Conservation (phyloP, 345 rosid species). For the Clausena lansium region DNA sequence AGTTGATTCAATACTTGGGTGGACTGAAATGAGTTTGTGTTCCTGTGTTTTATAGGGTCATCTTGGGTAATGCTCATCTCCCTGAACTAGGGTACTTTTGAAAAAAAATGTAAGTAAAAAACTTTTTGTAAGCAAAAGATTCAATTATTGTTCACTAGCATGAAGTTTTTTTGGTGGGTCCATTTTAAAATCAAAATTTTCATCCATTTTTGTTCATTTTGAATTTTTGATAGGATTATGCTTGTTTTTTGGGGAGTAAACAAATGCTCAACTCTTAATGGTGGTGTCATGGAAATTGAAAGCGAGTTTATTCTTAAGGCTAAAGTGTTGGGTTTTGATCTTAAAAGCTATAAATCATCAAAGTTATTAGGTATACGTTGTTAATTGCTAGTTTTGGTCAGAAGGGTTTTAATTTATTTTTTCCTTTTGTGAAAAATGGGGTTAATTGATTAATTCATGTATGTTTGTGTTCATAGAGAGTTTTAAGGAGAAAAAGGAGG, state of each 20-base stretch:
- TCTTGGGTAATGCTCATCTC: conserved; percentile 34
- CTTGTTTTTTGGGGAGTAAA: conserved; percentile 98
- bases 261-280: conserved; percentile 91
- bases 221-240: conserved; percentile 56
- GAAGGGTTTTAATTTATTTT: background rate
- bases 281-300: conserved; percentile 80
- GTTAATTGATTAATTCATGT: background rate
- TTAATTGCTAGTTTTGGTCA: background rate
- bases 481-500: conserved; percentile 76
- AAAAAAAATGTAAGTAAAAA: background rate
- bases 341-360: conserved; percentile 81
- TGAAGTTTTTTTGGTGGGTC: background rate
- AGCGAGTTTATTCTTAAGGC: conserved; percentile 57
- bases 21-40: too few species aligned
- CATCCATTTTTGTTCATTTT: background rate
- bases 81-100: conserved; percentile 78
- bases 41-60: too few species aligned
- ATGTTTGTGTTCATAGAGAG: conserved; percentile 47
- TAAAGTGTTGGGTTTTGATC: conserved; percentile 78
- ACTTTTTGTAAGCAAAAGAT: background rate
- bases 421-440: too few species aligned
- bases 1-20: too few species aligned
- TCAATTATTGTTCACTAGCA: too few species aligned
- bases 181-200: background rate
- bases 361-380: conserved; percentile 67